Percentiles rank a stretch among this genome's conserved stretches.
These are phyloP conservation scores for Alternaria novae-zelandiae DNA, from an alignment of 2,329 filamentous ascomycete species.

Conservation along the genomic window DNA sequence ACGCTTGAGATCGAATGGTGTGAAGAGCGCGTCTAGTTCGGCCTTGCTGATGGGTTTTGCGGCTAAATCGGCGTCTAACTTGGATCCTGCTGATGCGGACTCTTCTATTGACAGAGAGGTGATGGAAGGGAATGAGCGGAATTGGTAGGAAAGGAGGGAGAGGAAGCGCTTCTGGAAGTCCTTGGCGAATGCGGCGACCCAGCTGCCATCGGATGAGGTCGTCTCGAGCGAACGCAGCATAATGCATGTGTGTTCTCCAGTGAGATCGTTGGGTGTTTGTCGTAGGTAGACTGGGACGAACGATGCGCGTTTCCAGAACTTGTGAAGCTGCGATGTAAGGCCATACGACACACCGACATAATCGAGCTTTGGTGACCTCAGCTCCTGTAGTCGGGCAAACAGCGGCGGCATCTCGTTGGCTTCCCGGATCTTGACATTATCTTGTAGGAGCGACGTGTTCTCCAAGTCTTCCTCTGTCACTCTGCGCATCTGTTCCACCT, in stretches of 20 bases:
- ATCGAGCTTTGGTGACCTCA: conserved; percentile 79
- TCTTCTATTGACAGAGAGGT: conserved; percentile 88
- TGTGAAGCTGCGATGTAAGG: conserved; percentile 83
- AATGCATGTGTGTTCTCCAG: conserved; percentile 95
- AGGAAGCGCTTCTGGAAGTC: conserved; percentile 97
- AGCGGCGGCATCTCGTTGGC: conserved; percentile 91
- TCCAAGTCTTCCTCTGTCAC: conserved; percentile 84
- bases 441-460: conserved; percentile 76
- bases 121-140: conserved; percentile 78
- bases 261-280: conserved; percentile 94
- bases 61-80: conserved; percentile 62
- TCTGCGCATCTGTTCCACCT: conserved; percentile 69
- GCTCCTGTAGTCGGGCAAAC: conserved; percentile 86
- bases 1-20: conserved; percentile 92
- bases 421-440: conserved; percentile 89
- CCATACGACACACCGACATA: conserved; percentile 97
- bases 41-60: conserved; percentile 69
- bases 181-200: conserved; percentile 88
- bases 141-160: conserved; percentile 88
- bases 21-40: conserved; percentile 78
- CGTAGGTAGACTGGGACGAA: conserved; percentile 93
- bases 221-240: conserved; percentile 83
- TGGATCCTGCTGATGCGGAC: conserved; percentile 75
- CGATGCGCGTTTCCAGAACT: conserved; percentile 90
- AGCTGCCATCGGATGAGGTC: conserved; percentile 68